Evolutionary conservation across 331 rosid genomes (phyloP).

Genomic region (Quercus phellos): DNA sequence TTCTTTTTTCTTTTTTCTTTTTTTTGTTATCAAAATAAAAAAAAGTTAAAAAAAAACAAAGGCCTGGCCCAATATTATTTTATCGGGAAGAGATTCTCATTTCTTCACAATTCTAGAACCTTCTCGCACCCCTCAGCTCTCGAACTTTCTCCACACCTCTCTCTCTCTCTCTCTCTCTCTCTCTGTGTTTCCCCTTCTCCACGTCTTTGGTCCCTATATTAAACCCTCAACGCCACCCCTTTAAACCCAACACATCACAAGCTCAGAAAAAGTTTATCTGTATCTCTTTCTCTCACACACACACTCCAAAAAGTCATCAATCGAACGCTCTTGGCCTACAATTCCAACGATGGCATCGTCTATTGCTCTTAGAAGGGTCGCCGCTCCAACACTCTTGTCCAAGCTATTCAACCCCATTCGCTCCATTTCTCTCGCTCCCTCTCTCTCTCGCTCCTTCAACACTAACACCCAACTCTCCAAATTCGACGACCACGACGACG

Average conservation of each 20-base stretch:
- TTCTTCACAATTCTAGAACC: not conserved
- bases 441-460: slow-evolving; percentile 52
- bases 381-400: slow-evolving; percentile 6
- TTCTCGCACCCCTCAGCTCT: not conserved
- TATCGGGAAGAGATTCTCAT: no score
- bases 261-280: no score
- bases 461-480: slow-evolving; percentile 40
- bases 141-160: not conserved
- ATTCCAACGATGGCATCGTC: slow-evolving; percentile 22
- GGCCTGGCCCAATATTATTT: no score
- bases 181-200: not conserved
- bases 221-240: not conserved
- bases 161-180: not conserved
- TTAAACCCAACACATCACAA: not conserved
- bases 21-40: no score
- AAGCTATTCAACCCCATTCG: slow-evolving; percentile 30
- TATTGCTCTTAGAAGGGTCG: slow-evolving; percentile 22
- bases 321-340: fast-evolving
- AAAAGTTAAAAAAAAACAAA: no score
- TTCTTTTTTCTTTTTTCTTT: no score
- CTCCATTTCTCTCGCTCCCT: slow-evolving; percentile 25
- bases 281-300: fast-evolving
- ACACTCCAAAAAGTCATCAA: no score
- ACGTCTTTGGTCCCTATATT: not conserved
- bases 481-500: slow-evolving; percentile 11